phyloP scores from a whole-genome alignment of 768 basidiomycete species.

The Russula olivacea region DNA sequence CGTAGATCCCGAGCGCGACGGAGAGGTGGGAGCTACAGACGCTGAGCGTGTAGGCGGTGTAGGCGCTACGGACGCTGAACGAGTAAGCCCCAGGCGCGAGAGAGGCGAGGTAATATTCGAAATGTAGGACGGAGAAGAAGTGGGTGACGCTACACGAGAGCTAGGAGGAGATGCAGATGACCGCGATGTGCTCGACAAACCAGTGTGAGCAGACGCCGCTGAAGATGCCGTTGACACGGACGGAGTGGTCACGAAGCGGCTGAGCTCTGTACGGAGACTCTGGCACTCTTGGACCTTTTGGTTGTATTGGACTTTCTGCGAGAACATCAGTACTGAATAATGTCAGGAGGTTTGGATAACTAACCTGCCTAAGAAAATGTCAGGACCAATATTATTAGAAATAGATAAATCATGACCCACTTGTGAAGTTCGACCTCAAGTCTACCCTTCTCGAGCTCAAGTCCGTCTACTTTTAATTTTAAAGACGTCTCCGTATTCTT shows the following conservation, averaged over 20 bases:
- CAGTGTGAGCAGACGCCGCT: slow-evolving; percentile 22
- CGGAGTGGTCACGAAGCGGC: slow-evolving; percentile 22
- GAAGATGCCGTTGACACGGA: slow-evolving; percentile 16
- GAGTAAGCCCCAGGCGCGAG: slow-evolving; percentile 16
- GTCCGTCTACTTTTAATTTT: slow-evolving; percentile 60
- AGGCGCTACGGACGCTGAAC: slow-evolving; percentile 20
- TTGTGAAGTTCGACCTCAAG: slow-evolving; percentile 66
- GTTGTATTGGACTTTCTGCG: slow-evolving; percentile 23
- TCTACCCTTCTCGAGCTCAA: slow-evolving; percentile 50
- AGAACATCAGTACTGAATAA: slow-evolving; percentile 6
- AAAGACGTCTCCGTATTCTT: slow-evolving; percentile 56
- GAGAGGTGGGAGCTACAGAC: slow-evolving; percentile 19
- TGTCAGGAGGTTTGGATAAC: not conserved
- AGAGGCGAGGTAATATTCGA: slow-evolving; percentile 10
- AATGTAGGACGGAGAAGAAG: slow-evolving; percentile 16
- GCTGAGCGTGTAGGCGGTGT: slow-evolving; percentile 15
- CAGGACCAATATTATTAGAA: slow-evolving; percentile 1
- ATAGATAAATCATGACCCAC: slow-evolving; percentile 39
- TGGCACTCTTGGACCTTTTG: slow-evolving; percentile 28
- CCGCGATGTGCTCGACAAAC: slow-evolving; percentile 24
- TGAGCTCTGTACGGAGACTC: slow-evolving; percentile 25
- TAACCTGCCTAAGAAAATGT: slow-evolving; percentile 19
- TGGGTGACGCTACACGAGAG: slow-evolving; percentile 26
- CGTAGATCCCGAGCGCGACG: slow-evolving; percentile 17
- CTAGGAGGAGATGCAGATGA: slow-evolving; percentile 21